phyloP scores from a whole-genome alignment of 2,329 filamentous ascomycete species.

The Hymenoscyphus salicellus region DNA sequence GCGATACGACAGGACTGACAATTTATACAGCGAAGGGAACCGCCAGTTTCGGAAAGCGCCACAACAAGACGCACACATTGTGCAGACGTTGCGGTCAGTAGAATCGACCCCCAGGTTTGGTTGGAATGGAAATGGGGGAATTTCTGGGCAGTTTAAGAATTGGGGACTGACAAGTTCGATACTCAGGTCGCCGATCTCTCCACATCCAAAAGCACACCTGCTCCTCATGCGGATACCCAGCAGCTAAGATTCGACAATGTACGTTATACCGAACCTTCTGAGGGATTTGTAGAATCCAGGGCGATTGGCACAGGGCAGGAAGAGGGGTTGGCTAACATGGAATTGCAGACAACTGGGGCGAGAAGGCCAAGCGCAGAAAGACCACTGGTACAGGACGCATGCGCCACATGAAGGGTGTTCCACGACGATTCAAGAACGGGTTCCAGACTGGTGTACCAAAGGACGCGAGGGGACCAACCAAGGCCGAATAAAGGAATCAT shows the following conservation, averaged over 20 bases:
- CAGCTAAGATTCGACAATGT: slow-evolving; percentile 98
- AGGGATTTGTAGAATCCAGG: slow-evolving; percentile 48
- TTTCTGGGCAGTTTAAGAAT: slow-evolving; percentile 3
- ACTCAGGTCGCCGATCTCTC: slow-evolving; percentile 84
- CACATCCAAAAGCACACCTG: slow-evolving; percentile 99
- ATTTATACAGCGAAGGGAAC: slow-evolving; percentile 35
- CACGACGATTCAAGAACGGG: slow-evolving; percentile 94
- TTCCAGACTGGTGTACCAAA: slow-evolving; percentile 91
- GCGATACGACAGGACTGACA: slow-evolving; percentile 22
- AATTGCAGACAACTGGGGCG: slow-evolving; percentile 95
- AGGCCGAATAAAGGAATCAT: slow-evolving; percentile 39
- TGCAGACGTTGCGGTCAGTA: slow-evolving; percentile 39
- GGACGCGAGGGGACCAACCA: slow-evolving; percentile 66
- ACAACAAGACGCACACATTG: slow-evolving; percentile 39
- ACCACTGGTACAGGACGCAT: slow-evolving; percentile 95
- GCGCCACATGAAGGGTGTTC: slow-evolving; percentile 88
- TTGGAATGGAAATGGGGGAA: slow-evolving; percentile 28
- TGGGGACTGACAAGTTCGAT: slow-evolving; percentile 26
- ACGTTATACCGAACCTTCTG: slow-evolving; percentile 50
- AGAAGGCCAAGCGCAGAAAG: slow-evolving; percentile 99
- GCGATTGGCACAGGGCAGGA: slow-evolving; percentile 57
- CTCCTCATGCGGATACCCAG: slow-evolving; percentile 90
- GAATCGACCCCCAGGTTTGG: slow-evolving; percentile 13
- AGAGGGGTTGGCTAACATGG: slow-evolving; percentile 68
- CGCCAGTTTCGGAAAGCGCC: slow-evolving; percentile 35